phyloP scores from a whole-genome alignment of 2,329 filamentous ascomycete genomes.

The Paracoccidioides lutzii region DNA sequence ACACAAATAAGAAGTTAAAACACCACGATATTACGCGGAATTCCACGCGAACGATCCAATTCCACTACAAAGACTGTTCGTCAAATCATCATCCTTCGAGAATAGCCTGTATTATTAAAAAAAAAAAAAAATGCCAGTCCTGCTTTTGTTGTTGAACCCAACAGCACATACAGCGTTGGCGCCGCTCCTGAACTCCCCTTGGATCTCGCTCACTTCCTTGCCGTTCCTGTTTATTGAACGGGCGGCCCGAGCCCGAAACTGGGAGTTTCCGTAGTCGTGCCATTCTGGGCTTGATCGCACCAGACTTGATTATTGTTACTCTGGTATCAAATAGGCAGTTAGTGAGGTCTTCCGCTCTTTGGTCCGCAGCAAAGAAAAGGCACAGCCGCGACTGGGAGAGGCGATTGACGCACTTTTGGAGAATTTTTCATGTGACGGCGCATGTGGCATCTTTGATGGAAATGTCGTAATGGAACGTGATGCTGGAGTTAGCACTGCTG shows the following conservation, averaged over 20 bases:
- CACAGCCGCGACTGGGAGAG: conserved; percentile 15
- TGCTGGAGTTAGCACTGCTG: conserved; percentile 9
- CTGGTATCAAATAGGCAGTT: conserved; percentile 16
- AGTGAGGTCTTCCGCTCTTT: conserved; percentile 16
- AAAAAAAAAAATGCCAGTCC: neutral
- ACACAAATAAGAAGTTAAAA: no score
- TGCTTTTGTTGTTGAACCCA: neutral
- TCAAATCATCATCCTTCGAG: conserved; percentile 2
- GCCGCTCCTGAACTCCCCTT: neutral
- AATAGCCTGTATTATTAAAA: neutral
- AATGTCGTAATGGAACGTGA: conserved; percentile 15
- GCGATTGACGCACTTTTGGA: conserved; percentile 12
- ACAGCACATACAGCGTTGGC: neutral
- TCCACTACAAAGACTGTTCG: neutral
- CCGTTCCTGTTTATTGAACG: no score
- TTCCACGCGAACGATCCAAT: neutral
- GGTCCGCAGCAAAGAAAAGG: conserved; percentile 14
- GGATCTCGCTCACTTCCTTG: no score
- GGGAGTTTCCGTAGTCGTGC: conserved; percentile 13
- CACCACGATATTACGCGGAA: no score
- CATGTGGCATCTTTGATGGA: conserved; percentile 17
- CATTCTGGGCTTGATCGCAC: conserved; percentile 14
- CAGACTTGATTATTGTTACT: conserved; percentile 17
- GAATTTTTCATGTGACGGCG: conserved; percentile 13
- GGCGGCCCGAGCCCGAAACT: no score